phyloP scores from a whole-genome alignment of 2,329 filamentous ascomycete species.

The Emergomyces orientalis region DNA sequence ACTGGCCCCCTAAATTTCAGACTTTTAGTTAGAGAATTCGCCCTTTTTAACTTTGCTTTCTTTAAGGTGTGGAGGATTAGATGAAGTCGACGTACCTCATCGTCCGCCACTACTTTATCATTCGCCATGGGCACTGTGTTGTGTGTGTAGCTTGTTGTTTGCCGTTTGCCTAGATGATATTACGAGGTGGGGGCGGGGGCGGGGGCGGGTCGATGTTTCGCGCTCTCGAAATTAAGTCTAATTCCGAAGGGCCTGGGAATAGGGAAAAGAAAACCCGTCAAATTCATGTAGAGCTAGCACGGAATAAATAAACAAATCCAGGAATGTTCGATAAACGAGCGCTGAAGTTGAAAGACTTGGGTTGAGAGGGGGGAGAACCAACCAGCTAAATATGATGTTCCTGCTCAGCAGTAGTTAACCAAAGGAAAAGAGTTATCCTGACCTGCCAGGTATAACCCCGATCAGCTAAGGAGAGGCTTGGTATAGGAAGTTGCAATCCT shows the following conservation, averaged over 20 bases:
- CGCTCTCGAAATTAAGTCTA: neutral
- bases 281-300: neutral
- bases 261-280: neutral
- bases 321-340: neutral
- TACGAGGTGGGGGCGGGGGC: no score
- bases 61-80: neutral
- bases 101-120: constrained; percentile 36
- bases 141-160: neutral
- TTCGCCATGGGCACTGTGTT: neutral
- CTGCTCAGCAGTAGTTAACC: neutral
- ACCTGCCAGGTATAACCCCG: neutral
- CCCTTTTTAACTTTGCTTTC: neutral
- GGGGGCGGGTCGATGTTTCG: neutral
- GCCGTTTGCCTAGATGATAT: neutral
- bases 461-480: neutral
- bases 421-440: neutral
- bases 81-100: constrained; percentile 28
- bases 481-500: neutral
- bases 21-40: constrained; percentile 9
- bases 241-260: neutral
- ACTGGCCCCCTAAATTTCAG: constrained; percentile 60
- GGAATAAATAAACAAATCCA: neutral
- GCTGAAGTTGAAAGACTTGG: neutral
- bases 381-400: neutral
- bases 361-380: neutral